phyloP scores from a whole-genome alignment of 257 asterid genomes.

The Solanum sitiens region DNA sequence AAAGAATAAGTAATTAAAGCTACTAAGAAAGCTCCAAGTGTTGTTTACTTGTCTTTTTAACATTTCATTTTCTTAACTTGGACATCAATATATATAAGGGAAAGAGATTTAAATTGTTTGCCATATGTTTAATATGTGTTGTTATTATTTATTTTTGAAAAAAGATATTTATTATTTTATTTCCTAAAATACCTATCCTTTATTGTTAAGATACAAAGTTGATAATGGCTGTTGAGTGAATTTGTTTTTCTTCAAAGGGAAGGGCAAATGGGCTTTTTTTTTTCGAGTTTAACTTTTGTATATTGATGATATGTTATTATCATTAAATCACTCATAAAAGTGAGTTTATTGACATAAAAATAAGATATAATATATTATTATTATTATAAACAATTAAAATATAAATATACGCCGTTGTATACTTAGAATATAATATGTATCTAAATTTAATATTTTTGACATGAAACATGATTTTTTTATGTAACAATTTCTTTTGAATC shows the following conservation, averaged over 20 bases:
- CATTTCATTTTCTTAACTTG: conserved; percentile 10
- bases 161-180: not conserved
- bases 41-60: conserved; percentile 1
- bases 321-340: not conserved
- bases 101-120: conserved; percentile 6
- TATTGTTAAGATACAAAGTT: conserved; percentile 15
- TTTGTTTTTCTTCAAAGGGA: not conserved
- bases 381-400: not conserved
- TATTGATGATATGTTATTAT: not conserved
- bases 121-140: not conserved
- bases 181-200: conserved; percentile 3
- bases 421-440: not conserved
- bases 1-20: conserved; percentile 2
- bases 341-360: not conserved
- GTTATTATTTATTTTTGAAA: not conserved
- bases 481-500: not conserved
- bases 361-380: not conserved
- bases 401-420: too few relatives aligned
- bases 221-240: not conserved
- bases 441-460: not conserved
- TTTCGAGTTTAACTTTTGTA: not conserved
- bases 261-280: not conserved
- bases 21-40: conserved; percentile 26
- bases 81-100: conserved; percentile 14
- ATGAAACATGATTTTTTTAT: not conserved